Conservation (phyloP, 805 yeast genomes). For the Scheffersomyces lignosus region DNA sequence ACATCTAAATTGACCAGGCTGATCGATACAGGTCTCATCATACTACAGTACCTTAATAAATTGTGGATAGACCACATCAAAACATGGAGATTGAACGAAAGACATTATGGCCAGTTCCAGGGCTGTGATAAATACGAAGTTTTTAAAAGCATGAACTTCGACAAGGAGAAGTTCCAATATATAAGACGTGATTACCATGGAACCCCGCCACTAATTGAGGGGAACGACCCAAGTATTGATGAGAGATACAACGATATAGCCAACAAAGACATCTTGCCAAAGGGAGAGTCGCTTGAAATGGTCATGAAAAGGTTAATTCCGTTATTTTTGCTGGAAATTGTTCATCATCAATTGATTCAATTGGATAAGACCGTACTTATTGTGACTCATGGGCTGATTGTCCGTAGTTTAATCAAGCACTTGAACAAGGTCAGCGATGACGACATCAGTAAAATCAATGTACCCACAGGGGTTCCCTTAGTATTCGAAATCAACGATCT, state of each 20-base stretch:
- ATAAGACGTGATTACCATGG: conserved; percentile 40
- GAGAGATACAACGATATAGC: conserved; percentile 30
- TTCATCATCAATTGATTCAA: conserved; percentile 21
- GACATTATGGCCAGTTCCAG: conserved; percentile 45
- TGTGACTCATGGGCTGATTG: conserved; percentile 45
- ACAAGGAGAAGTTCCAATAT: conserved; percentile 33
- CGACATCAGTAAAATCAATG: conserved; percentile 39
- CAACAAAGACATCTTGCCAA: conserved; percentile 26
- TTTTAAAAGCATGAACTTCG: conserved; percentile 32
- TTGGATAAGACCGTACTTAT: conserved; percentile 32
- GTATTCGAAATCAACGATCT: conserved; percentile 38
- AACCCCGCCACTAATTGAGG: conserved; percentile 31
- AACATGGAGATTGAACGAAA: conserved; percentile 43
- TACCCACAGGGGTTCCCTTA: conserved; percentile 47
- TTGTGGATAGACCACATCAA: conserved; percentile 39
- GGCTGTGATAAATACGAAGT: conserved; percentile 40
- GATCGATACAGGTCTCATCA: conserved; percentile 41
- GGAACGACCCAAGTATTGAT: conserved; percentile 34
- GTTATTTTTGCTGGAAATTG: conserved; percentile 29
- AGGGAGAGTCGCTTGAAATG: conserved; percentile 40
- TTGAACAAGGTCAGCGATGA: conserved; percentile 35
- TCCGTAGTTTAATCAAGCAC: conserved; percentile 40
- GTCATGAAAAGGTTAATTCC: conserved; percentile 42
- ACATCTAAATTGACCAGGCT: conserved; percentile 42
- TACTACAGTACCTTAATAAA: conserved; percentile 30